Evolutionary conservation across 108 stramenopile species (phyloP).

Genomic region (Nannochloropsis salina): DNA sequence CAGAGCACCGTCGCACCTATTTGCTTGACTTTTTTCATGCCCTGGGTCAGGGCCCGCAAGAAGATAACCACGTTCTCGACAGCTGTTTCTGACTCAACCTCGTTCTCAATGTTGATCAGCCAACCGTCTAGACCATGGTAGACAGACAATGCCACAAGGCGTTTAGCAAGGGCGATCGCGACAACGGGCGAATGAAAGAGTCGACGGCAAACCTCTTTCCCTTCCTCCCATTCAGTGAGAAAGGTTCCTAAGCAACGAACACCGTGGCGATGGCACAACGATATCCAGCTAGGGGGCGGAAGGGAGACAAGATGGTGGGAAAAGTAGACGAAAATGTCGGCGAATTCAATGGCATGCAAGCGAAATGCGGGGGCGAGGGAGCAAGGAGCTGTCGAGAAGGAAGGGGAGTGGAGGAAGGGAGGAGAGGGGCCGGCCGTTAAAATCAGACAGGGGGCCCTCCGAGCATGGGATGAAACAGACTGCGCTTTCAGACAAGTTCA

Average conservation of each 20-base stretch:
- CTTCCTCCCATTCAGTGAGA: constrained; percentile 3
- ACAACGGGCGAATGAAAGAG: not conserved
- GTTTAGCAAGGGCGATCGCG: not conserved
- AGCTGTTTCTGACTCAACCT: not conserved
- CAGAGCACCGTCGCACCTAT: not conserved
- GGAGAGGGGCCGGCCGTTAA: not conserved
- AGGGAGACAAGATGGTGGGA: constrained; percentile 21
- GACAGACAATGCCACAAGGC: not conserved
- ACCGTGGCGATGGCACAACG: not conserved
- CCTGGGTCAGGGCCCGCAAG: not conserved
- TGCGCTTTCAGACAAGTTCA: too few relatives aligned
- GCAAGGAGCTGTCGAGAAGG: not conserved
- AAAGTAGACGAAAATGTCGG: constrained; percentile 19
- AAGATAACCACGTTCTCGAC: not conserved
- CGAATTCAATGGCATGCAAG: not conserved
- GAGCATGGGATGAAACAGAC: too few relatives aligned
- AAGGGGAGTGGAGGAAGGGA: not conserved
- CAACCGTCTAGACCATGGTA: constrained; percentile 14
- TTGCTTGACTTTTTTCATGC: not conserved
- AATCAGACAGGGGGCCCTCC: too few relatives aligned
- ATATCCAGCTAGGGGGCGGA: not conserved
- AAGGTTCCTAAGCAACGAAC: constrained; percentile 5
- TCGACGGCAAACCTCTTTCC: not conserved
- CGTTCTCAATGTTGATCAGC: constrained; percentile 22
- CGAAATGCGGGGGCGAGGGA: constrained; percentile 4